Conservation (phyloP, 164 flowering plant species). For the Chloranthus sessilifolius region DNA sequence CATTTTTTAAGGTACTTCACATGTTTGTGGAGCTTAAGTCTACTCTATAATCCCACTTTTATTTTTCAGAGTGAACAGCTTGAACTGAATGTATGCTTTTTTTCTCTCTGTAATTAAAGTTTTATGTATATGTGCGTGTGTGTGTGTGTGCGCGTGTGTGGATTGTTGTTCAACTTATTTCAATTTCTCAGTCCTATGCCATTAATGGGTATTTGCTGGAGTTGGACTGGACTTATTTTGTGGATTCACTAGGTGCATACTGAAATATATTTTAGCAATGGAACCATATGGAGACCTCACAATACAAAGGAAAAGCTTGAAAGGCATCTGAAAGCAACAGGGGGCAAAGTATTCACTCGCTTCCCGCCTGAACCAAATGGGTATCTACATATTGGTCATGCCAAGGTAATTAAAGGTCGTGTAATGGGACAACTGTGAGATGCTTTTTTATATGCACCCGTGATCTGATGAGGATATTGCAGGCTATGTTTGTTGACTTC, state of each 20-base stretch:
- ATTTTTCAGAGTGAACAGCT: no score
- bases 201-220: neutral
- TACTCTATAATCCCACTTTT: no score
- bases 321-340: conserved; percentile 64
- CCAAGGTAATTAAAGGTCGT: conserved; percentile 56
- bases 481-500: conserved; percentile 98
- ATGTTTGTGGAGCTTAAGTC: no score
- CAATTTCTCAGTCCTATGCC: no score
- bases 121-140: no score
- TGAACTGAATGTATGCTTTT: no score
- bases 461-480: conserved; percentile 13
- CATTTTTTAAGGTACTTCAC: no score
- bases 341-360: conserved; percentile 72
- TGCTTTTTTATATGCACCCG: neutral
- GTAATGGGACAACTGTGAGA: neutral
- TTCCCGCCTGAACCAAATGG: conserved; percentile 99
- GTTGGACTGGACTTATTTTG: conserved; percentile 1
- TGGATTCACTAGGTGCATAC: conserved; percentile 75
- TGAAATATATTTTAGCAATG: conserved; percentile 77
- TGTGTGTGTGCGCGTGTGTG: no score
- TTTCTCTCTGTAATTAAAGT: no score
- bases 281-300: conserved; percentile 65
- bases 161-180: no score
- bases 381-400: conserved; percentile 97
- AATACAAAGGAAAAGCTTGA: conserved; percentile 73